These are phyloP conservation scores for Gentiana dahurica DNA, from an alignment of 257 asterid genomes.

Conservation along the genomic window DNA sequence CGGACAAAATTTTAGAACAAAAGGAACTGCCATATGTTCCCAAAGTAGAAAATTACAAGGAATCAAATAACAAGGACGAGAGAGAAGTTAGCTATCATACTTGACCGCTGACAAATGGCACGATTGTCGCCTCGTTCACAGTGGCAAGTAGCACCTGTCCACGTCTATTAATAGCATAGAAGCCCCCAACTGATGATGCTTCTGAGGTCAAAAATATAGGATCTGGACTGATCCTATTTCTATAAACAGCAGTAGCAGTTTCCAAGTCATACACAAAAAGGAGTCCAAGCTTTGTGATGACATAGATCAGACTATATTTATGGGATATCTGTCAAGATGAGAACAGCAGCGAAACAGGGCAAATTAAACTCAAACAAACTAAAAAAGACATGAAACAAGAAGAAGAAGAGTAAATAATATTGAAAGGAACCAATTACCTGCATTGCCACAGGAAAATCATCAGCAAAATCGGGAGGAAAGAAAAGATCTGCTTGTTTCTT, in stretches of 20 bases:
- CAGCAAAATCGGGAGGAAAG: conserved; percentile 96
- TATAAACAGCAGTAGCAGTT: conserved; percentile 89
- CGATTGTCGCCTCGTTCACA: conserved; percentile 82
- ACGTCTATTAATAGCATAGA: conserved; percentile 92
- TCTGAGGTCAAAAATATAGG: conserved; percentile 92
- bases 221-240: conserved; percentile 98
- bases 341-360: not conserved
- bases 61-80: not conserved
- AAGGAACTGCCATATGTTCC: not conserved
- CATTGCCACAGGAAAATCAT: conserved; percentile 98
- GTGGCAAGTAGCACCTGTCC: conserved; percentile 98
- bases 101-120: conserved; percentile 96
- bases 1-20: conserved; percentile 3
- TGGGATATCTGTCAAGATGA: conserved; percentile 69
- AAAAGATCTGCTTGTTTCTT: conserved; percentile 99
- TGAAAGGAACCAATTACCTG: conserved; percentile 42
- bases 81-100: conserved; percentile 32
- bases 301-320: conserved; percentile 84
- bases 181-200: conserved; percentile 92
- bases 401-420: conserved; percentile 4
- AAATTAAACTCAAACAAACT: conserved; percentile 2
- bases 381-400: conserved; percentile 1
- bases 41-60: too few relatives aligned
- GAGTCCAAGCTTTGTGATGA: conserved; percentile 97
- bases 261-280: conserved; percentile 97